Conservation (phyloP, 179 eudicot genomes). For the Drosera spatulata region DNA sequence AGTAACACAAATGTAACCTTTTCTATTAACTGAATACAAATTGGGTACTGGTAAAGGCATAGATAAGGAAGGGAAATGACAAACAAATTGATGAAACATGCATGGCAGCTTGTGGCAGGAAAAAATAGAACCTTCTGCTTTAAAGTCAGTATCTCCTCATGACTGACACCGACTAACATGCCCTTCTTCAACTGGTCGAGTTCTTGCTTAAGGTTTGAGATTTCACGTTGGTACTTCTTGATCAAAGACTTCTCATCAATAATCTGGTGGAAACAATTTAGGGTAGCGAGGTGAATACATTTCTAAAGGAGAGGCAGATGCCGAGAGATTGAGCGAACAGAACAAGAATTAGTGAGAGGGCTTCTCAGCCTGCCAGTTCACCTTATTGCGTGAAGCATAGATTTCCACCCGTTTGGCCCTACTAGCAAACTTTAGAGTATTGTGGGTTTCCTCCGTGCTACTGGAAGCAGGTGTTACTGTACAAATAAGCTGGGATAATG, state of each 20-base stretch:
- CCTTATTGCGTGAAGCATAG: constrained; percentile 91
- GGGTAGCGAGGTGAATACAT: not conserved
- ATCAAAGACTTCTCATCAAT: constrained; percentile 99
- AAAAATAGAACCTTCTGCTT: constrained; percentile 61
- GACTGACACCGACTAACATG: constrained; percentile 86
- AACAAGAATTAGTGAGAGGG: not conserved
- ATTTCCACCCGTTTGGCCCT: constrained; percentile 98
- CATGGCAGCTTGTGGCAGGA: not conserved
- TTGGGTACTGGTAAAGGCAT: not conserved
- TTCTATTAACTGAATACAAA: not conserved
- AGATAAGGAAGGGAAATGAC: not conserved
- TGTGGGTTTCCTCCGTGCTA: constrained; percentile 97
- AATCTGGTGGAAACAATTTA: constrained; percentile 34
- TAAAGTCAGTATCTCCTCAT: constrained; percentile 82
- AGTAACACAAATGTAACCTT: not conserved
- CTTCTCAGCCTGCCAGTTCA: constrained; percentile 8
- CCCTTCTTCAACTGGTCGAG: constrained; percentile 89
- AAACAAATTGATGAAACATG: not conserved
- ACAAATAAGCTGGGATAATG: constrained; percentile 76
- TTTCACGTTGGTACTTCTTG: constrained; percentile 94
- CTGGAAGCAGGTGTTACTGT: constrained; percentile 98
- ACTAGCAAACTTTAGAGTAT: constrained; percentile 95
- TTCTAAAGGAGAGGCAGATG: too few species aligned
- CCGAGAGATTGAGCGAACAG: too few species aligned
- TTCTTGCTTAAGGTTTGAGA: constrained; percentile 73